Evolutionary conservation across 345 rosid species (phyloP), one percentile per base, ranked within the genome.

Genomic region (Excoecaria agallocha): DNA sequence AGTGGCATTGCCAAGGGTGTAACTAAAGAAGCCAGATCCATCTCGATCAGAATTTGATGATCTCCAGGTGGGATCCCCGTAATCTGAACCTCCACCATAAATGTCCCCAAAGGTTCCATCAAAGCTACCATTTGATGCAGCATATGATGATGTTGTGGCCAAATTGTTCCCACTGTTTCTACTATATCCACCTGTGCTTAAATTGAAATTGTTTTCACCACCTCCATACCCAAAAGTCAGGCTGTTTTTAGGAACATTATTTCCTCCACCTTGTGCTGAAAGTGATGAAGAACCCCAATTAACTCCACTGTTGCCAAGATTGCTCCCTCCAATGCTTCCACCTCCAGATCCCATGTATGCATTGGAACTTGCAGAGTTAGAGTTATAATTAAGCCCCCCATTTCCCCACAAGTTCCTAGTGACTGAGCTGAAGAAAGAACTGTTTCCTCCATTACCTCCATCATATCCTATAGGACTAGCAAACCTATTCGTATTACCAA

Each of bases 321-420:
- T 80, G 63, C 51, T 87, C 77, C 87, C 93, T 70, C 85, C 91
- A 37, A 82, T 54, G 74, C 66, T 74, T 63, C 85, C 88, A 77
- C 78, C 81, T 73, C 87, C 89, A 64, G 91, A 80, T 74, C 88
- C 89, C 65, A 80, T 57, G 74, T 82, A 86, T 62, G 86, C 80
- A 78, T 39, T 81, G 58, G 89, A 83, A 76, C 78, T 81, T 55
- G 82, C 57, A 74, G 86, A 69, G 79, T 71, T 83, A 57, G 84
- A 71, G 74, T 73, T 84, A 72, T 81, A 80, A 75, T 82, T 83
- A 39, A 85, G 86, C 4, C 82, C 89, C 54, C 95, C 93, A 76
- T 82, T 85, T 70, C 91, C 93, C 96, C 90, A 90, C 83, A 90
- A 68, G 63, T 90, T 90, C 72, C 89, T 81, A 24, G 87, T 82